These are phyloP conservation scores for Salvia sclarea DNA, from an alignment of 305 asterid species.

Conservation along the genomic window DNA sequence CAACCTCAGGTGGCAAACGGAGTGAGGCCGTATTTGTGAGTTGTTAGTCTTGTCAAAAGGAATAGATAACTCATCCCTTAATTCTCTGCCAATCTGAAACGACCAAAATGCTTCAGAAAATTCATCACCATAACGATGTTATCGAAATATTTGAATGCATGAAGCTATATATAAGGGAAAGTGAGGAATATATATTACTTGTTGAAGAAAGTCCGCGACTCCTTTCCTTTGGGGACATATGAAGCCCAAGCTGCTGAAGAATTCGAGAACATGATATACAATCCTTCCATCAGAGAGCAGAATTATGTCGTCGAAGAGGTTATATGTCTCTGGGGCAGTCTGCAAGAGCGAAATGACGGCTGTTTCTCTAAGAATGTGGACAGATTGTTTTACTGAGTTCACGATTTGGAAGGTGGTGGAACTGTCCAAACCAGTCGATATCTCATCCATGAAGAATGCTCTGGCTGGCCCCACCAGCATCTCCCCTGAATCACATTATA, in stretches of 20 bases:
- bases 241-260: constrained; percentile 72
- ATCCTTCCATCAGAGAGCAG: constrained; percentile 69
- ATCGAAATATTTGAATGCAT: too few species aligned
- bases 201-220: constrained; percentile 79
- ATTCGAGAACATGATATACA: constrained; percentile 66
- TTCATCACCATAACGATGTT: too few species aligned
- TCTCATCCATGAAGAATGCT: constrained; percentile 29
- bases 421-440: constrained; percentile 26
- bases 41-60: constrained; percentile 74
- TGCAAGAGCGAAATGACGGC: constrained; percentile 67
- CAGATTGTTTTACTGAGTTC: constrained; percentile 62
- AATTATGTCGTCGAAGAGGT: constrained; percentile 70
- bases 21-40: constrained; percentile 58
- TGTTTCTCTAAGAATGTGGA: constrained; percentile 72
- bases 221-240: constrained; percentile 82
- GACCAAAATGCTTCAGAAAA: constrained; percentile 74
- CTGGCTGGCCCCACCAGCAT: constrained; percentile 28
- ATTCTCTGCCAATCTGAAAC: constrained; percentile 57
- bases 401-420: constrained; percentile 22
- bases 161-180: too few species aligned
- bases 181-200: constrained; percentile 40
- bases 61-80: constrained; percentile 61
- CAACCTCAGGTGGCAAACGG: constrained; percentile 15
- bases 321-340: constrained; percentile 79
- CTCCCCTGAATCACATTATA: constrained; percentile 48